A percentile compares a stretch with the other conserved stretches of the same genome.
These are phyloP conservation scores for Corynespora cassiicola DNA, from an alignment of 2,329 filamentous ascomycete genomes.

Conservation along the genomic window DNA sequence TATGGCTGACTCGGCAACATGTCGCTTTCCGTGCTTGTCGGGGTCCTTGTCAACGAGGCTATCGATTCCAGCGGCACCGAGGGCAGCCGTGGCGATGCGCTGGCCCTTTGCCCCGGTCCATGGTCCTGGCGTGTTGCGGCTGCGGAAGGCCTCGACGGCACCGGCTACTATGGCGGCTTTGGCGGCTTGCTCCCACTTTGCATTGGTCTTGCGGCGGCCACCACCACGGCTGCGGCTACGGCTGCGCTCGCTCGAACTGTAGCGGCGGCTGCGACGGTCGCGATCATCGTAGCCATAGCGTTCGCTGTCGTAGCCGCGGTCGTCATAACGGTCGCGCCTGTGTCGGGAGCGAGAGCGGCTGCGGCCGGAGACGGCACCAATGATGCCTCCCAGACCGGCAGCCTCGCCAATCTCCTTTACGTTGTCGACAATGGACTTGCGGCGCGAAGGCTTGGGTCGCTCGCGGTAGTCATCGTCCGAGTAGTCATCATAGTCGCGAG, in stretches of 20 bases:
- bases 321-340: constrained; percentile 45
- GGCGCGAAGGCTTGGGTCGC: constrained; percentile 53
- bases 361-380: constrained; percentile 59
- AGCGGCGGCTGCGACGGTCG: constrained; percentile 49
- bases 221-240: constrained; percentile 55
- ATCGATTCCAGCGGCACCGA: constrained; percentile 86
- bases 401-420: constrained; percentile 62
- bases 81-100: constrained; percentile 85
- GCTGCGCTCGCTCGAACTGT: constrained; percentile 62
- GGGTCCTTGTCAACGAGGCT: constrained; percentile 72
- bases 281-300: constrained; percentile 33
- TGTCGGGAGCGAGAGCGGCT: constrained; percentile 67
- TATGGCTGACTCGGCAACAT: constrained; percentile 84
- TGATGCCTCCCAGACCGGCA: constrained; percentile 64
- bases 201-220: constrained; percentile 67
- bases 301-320: constrained; percentile 58
- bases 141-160: constrained; percentile 89
- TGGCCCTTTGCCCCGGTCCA: constrained; percentile 94
- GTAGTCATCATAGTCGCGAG: constrained; percentile 56
- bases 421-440: constrained; percentile 64
- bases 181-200: constrained; percentile 74
- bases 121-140: constrained; percentile 84
- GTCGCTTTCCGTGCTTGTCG: constrained; percentile 77
- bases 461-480: constrained; percentile 51
- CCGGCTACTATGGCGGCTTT: constrained; percentile 90